Evolutionary conservation across 2,329 filamentous ascomycete species (phyloP).

Genomic region (Thelonectria blattea): DNA sequence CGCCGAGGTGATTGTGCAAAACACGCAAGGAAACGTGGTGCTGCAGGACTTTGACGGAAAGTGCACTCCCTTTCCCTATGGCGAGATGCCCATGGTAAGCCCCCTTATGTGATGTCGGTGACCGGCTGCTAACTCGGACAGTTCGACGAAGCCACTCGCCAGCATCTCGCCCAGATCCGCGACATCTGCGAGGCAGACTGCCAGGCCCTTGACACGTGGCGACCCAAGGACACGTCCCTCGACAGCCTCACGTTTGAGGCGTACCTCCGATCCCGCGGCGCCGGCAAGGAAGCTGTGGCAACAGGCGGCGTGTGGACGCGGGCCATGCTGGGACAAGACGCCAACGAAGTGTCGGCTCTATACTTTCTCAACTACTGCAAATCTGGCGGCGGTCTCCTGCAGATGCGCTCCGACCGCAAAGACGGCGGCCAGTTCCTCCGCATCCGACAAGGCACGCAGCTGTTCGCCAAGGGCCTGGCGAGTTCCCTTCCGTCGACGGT

Average conservation of each 20-base stretch:
- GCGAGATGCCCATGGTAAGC: slow-evolving; percentile 26
- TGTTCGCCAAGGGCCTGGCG: slow-evolving; percentile 47
- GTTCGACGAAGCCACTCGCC: slow-evolving; percentile 21
- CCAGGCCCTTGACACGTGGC: slow-evolving; percentile 33
- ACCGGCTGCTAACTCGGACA: slow-evolving; percentile 1
- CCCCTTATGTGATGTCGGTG: not conserved
- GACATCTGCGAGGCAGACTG: slow-evolving; percentile 40
- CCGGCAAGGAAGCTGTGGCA: slow-evolving; percentile 19
- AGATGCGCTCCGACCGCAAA: slow-evolving; percentile 59
- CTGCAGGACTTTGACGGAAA: slow-evolving; percentile 49
- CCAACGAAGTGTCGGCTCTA: slow-evolving; percentile 55
- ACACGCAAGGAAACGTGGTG: slow-evolving; percentile 50
- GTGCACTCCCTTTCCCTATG: slow-evolving; percentile 18
- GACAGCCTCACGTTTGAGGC: slow-evolving; percentile 40
- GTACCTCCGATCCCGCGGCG: slow-evolving; percentile 35
- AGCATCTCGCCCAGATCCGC: slow-evolving; percentile 29
- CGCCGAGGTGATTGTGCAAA: slow-evolving; percentile 53
- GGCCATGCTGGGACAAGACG: slow-evolving; percentile 58
- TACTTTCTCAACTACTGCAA: slow-evolving; percentile 64
- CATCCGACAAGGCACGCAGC: slow-evolving; percentile 53
- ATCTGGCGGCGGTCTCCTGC: slow-evolving; percentile 56
- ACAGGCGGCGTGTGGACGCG: slow-evolving; percentile 52
- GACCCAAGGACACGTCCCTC: slow-evolving; percentile 28
- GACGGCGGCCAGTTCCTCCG: slow-evolving; percentile 60
- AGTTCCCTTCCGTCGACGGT: slow-evolving; percentile 37